Evolutionary conservation across 164 flowering plant genomes (phyloP), one percentile per base, ranked within the genome.

Genomic region (Aristolochia fimbriata): DNA sequence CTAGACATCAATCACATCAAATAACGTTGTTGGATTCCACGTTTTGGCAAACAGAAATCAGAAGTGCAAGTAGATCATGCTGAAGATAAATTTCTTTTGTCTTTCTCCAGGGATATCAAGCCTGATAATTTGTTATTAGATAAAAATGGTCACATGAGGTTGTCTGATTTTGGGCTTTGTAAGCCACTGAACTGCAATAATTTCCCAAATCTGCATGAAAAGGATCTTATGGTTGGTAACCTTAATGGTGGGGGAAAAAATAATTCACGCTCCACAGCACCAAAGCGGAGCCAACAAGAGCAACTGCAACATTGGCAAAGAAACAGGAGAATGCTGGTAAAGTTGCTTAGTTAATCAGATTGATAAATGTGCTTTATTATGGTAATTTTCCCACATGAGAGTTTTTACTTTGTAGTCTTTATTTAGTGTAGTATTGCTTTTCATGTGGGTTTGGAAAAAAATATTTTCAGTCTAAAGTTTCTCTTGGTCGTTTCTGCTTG

Each of bases 151-250:
- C 99, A 93, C 73, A 77, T 90, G 96, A 90, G 80, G 74, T 66
- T 93, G 47, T 93, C 99, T 51, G 99, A 93, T 79, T 93, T 93
- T 79, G 99, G 99, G 27, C 67, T 93, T 63, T 90, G 99, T 64
- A 93, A 93, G 63, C 97, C 99, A 24, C 65, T 92, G 71, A 97
- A 92, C 62, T 89, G 86, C 74, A 84, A 84, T 70, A 83, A 66
- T 73, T 83, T 92, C 62, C 89, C 69, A 22, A 60, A 48, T 54
- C 55, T 66, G 55, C 58, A 81, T 31, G 95, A 88, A 72, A 86
- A 85, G 70, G 97, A 92, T 67, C 78, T 82, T 61, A 65, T 85
- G 31, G 24, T 48, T 14, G 80, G 69, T 62, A 79, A 60, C 33
- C 83, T 75, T 60, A 55, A 57, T 43, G 82, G 80, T 70, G 87